Percentiles rank a stretch among this genome's conserved stretches.
Evolutionary conservation across 305 asterid species (phyloP).

Genomic region (Euphrasia arctica): DNA sequence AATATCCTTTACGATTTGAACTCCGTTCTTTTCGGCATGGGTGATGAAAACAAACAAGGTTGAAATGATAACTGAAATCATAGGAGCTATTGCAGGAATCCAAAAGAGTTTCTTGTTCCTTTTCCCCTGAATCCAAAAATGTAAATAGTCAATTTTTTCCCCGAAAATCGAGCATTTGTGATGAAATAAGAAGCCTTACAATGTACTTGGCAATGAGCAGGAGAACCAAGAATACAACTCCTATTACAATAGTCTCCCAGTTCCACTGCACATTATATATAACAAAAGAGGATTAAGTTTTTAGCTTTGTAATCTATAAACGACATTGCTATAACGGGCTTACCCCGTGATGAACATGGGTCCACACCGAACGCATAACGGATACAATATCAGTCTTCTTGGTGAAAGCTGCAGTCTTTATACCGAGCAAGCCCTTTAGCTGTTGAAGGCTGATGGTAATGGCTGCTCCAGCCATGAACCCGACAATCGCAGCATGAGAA

Average conservation of each 20-base stretch:
- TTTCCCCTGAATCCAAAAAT: constrained; percentile 54
- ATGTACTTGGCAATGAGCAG: constrained; percentile 50
- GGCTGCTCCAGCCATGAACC: constrained; percentile 61
- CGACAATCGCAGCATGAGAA: constrained; percentile 51
- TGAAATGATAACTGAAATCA: constrained; percentile 66
- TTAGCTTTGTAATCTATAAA: neutral
- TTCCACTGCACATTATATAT: constrained; percentile 47
- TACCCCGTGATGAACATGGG: constrained; percentile 41
- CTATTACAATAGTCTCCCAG: constrained; percentile 63
- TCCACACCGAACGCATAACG: constrained; percentile 46
- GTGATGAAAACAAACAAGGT: constrained; percentile 72
- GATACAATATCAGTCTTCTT: constrained; percentile 45
- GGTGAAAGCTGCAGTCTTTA: constrained; percentile 38
- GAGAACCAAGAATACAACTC: constrained; percentile 49
- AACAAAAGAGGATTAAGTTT: neutral
- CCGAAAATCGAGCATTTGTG: neutral
- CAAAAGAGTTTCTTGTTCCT: constrained; percentile 65
- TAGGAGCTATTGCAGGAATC: constrained; percentile 87
- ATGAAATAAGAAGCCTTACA: constrained; percentile 33
- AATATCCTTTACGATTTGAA: constrained; percentile 57
- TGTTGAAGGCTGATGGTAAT: constrained; percentile 53
- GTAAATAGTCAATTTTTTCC: neutral
- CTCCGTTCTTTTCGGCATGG: constrained; percentile 70
- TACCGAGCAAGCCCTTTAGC: constrained; percentile 49
- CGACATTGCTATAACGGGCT: neutral